Evolutionary conservation across 2,329 filamentous ascomycete species (phyloP).

Genomic region (Geosmithia morbida): DNA sequence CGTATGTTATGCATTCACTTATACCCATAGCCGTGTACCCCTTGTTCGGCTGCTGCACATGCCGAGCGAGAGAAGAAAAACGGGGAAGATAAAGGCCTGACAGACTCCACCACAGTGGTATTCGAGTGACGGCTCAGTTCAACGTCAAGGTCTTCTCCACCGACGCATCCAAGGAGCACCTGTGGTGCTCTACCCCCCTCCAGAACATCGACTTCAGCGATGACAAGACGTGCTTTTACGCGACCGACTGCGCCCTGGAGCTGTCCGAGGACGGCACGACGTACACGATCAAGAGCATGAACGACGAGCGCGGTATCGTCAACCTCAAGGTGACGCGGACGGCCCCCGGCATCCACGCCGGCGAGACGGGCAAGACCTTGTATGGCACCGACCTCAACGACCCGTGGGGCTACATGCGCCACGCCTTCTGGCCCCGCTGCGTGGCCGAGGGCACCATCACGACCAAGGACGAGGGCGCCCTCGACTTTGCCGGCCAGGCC

Average conservation of each 20-base stretch:
- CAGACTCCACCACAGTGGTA: constrained; percentile 46
- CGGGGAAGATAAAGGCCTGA: constrained; percentile 6
- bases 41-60: background rate
- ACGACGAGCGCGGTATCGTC: constrained; percentile 66
- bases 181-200: constrained; percentile 76
- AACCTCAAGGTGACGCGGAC: constrained; percentile 68
- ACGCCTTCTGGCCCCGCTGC: constrained; percentile 90
- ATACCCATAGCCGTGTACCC: background rate
- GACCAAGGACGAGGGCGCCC: constrained; percentile 57
- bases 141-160: constrained; percentile 83
- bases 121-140: constrained; percentile 86
- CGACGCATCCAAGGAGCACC: constrained; percentile 54
- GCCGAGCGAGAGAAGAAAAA: too few relatives aligned
- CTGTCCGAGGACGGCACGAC: constrained; percentile 70
- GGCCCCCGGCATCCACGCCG: constrained; percentile 71
- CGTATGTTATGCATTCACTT: constrained; percentile 38
- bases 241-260: constrained; percentile 71
- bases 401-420: constrained; percentile 87
- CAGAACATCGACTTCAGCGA: constrained; percentile 72
- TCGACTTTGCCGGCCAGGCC: constrained; percentile 70
- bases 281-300: constrained; percentile 84
- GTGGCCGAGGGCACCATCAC: constrained; percentile 69
- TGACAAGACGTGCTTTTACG: constrained; percentile 70
- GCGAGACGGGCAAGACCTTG: constrained; percentile 68
- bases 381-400: constrained; percentile 76